Evolutionary conservation across 495 filamentous ascomycete genomes (phyloP).

Genomic region (Margaritispora aquatica): DNA sequence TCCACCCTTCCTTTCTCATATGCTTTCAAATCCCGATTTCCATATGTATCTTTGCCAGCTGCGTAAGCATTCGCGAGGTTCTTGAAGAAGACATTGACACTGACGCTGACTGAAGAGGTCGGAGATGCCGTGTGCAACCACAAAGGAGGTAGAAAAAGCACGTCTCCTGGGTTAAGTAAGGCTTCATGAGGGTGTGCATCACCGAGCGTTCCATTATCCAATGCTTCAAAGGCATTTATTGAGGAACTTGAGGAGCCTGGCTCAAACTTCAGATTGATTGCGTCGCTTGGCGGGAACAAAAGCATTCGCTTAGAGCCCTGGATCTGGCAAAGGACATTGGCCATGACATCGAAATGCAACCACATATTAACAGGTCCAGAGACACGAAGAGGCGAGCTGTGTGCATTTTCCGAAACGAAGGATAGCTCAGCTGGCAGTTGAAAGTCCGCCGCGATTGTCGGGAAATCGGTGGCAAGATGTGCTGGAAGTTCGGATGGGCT

Average conservation of each 20-base stretch:
- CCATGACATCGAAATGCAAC: conserved; percentile 92
- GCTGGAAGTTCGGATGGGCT: conserved; percentile 65
- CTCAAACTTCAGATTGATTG: conserved; percentile 59
- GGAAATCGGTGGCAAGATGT: conserved; percentile 63
- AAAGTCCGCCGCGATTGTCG: conserved; percentile 63
- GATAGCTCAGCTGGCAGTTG: conserved; percentile 56
- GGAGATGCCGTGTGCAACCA: conserved; percentile 81
- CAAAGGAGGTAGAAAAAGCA: conserved; percentile 73
- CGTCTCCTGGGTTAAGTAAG: conserved; percentile 59
- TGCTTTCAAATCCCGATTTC: conserved; percentile 75
- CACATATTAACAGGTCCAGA: conserved; percentile 83
- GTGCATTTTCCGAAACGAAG: conserved; percentile 52
- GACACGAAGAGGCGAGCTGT: conserved; percentile 75
- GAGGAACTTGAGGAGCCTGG: conserved; percentile 76
- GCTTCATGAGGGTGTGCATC: conserved; percentile 62
- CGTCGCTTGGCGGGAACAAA: conserved; percentile 74
- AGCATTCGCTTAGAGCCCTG: conserved; percentile 62
- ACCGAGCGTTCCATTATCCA: conserved; percentile 36
- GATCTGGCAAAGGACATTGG: conserved; percentile 82
- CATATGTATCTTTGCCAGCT: conserved; percentile 76
- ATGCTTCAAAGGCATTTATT: conserved; percentile 54
- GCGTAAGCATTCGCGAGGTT: conserved; percentile 65
- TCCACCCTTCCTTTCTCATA: conserved; percentile 78
- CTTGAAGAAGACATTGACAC: conserved; percentile 82
- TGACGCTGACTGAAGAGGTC: conserved; percentile 52